These are phyloP conservation scores for Thalassiosira exigua DNA, from an alignment of 352 stramenopile genomes.

Conservation along the genomic window DNA sequence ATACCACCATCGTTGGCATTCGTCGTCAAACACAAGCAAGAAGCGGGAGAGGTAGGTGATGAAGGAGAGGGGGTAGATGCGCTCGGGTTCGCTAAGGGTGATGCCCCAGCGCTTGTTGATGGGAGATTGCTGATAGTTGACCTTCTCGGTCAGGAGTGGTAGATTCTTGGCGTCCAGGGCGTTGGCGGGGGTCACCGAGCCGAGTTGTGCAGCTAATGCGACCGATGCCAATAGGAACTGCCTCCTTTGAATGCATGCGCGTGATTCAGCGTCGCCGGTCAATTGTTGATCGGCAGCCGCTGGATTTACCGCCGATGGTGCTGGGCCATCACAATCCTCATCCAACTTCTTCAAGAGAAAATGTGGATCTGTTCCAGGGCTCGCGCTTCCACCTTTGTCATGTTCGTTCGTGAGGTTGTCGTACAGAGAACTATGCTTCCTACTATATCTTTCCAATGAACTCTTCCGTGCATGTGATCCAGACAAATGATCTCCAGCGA, in stretches of 20 bases:
- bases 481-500: too few species aligned
- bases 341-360: neutral
- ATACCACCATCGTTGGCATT: constrained; percentile 81
- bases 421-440: too few species aligned
- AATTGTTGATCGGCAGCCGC: neutral
- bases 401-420: too few species aligned
- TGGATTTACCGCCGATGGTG: neutral
- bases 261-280: neutral
- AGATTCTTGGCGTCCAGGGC: neutral
- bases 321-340: neutral
- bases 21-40: constrained; percentile 74
- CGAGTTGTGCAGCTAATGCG: neutral
- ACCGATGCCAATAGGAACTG: constrained; percentile 2
- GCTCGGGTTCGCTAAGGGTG: constrained; percentile 78
- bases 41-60: constrained; percentile 82
- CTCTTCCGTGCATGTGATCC: too few species aligned
- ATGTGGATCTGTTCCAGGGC: neutral
- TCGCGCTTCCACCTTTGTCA: constrained; percentile 7
- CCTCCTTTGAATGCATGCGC: neutral
- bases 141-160: constrained; percentile 6
- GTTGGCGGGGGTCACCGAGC: neutral
- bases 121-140: constrained; percentile 61
- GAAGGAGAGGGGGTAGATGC: constrained; percentile 76
- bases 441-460: too few species aligned
- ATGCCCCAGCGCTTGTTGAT: constrained; percentile 80